Evolutionary conservation across 2,329 filamentous ascomycete species (phyloP), one percentile per base, ranked within the genome.

Genomic region (Cercospora zeina): DNA sequence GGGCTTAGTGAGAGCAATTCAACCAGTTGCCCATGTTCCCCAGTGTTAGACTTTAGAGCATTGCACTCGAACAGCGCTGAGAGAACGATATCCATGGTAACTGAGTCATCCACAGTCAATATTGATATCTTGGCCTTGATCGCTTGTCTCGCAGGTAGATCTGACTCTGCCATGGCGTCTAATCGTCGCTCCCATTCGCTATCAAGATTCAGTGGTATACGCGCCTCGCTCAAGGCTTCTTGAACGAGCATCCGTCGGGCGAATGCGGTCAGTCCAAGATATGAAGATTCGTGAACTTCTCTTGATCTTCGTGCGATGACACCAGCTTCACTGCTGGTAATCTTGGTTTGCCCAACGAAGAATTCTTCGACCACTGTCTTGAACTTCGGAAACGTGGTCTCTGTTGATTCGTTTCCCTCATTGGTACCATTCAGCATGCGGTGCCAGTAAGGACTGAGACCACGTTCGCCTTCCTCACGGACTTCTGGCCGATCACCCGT

Each of bases 401-500:
- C 74, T 3, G 68, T 63, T 6, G 61, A 59, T 8, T 69, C 66
- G 1, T 62, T 50, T 1, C 63, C 62, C 1, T 68, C 64, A 16
- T 67, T 77, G 3, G 73, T 67, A 3, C 73, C 59, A 78, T 89
- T 88, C 11, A 87, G 76, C 72, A 88, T 83, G 51, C 80, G 78
- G 69, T 88, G 88, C 86, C 87, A 89, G 71, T 89, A 88, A 10
- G 88, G 87, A 75, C 96, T 91, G 3, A 97, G 81, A 0, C 95
- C 95, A 74, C 91, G 93, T 64, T 86, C 87, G 1, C 92, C 95
- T 77, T 97, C 93, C 73, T 99, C 95, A 1, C 90, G 77, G 2
- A 97, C 87, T 72, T 97, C 93, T 63, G 87, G 89, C 50, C 89
- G 85, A 72, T 93, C 89, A 55, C 86, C 83, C 2, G 79, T 76